phyloP scores from a whole-genome alignment of 768 basidiomycete genomes.

The Floccularia luteovirens region DNA sequence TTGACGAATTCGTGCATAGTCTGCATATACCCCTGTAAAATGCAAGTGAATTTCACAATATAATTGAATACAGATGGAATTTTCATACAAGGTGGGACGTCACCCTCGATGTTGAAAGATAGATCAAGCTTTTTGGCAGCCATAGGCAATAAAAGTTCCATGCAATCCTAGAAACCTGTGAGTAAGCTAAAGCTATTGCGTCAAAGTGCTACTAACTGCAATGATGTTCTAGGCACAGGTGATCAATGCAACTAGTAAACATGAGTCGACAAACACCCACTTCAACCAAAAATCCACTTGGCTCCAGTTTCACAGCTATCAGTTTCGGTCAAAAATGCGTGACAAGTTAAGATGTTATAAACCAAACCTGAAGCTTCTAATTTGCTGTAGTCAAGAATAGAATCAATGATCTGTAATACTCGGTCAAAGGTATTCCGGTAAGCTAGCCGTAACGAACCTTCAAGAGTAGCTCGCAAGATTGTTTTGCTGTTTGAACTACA shows the following conservation, averaged over 20 bases:
- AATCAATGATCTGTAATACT: slow-evolving; percentile 58
- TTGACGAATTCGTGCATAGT: slow-evolving; percentile 71
- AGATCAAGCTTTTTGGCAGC: slow-evolving; percentile 69
- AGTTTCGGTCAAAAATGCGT: slow-evolving; percentile 5
- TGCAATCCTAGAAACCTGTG: slow-evolving; percentile 46
- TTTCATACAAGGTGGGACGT: slow-evolving; percentile 55
- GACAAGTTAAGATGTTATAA: background rate
- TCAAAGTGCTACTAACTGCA: slow-evolving; percentile 33
- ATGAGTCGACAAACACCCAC: slow-evolving; percentile 16
- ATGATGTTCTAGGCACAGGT: slow-evolving; percentile 43
- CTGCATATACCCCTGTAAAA: slow-evolving; percentile 55
- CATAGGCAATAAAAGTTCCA: slow-evolving; percentile 71
- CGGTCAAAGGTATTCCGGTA: background rate
- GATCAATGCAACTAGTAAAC: slow-evolving; percentile 1
- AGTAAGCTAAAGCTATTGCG: background rate
- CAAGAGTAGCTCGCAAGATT: slow-evolving; percentile 67
- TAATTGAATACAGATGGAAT: too few relatives aligned
- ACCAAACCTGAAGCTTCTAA: slow-evolving; percentile 60
- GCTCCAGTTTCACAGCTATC: slow-evolving; percentile 63
- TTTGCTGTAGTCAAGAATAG: slow-evolving; percentile 75
- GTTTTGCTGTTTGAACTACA: slow-evolving; percentile 68
- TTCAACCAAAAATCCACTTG: slow-evolving; percentile 59
- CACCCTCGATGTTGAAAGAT: slow-evolving; percentile 61
- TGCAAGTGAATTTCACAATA: background rate
- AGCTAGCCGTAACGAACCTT: slow-evolving; percentile 31